These are phyloP conservation scores for Kalaharituber pfeilii DNA, from an alignment of 2,329 filamentous ascomycete genomes.

Conservation along the genomic window DNA sequence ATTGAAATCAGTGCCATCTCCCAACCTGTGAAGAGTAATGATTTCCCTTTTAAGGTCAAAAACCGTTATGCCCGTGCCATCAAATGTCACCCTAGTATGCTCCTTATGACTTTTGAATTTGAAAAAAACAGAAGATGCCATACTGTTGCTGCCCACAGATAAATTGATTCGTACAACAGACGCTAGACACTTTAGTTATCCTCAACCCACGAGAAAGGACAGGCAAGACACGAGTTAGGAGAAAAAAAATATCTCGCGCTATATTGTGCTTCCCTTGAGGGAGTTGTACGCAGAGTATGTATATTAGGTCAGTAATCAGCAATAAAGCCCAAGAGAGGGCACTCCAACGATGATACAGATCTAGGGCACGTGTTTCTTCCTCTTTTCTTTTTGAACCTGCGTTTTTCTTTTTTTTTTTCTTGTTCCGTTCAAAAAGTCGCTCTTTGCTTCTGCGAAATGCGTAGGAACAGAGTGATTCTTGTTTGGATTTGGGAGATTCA, in stretches of 20 bases:
- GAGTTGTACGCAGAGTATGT: slow-evolving; percentile 1
- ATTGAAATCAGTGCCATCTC: slow-evolving; percentile 92
- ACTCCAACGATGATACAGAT: slow-evolving; percentile 2
- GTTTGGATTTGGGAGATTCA: not conserved
- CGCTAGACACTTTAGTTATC: not conserved
- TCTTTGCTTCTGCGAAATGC: not conserved
- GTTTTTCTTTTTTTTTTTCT: not conserved
- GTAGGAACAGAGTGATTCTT: slow-evolving; percentile 1
- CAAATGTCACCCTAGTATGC: slow-evolving; percentile 82
- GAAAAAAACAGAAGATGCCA: slow-evolving; percentile 98
- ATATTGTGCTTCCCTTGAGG: slow-evolving; percentile 1
- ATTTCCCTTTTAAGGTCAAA: slow-evolving; percentile 99
- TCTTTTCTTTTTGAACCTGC: not conserved
- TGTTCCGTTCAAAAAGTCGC: not conserved
- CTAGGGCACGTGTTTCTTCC: not conserved
- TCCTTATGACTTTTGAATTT: slow-evolving; percentile 99
- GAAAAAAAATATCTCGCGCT: not conserved
- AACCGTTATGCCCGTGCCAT: slow-evolving; percentile 92
- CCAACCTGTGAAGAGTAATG: slow-evolving; percentile 80
- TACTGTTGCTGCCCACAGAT: slow-evolving; percentile 30
- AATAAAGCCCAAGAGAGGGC: not conserved
- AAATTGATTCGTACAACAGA: not conserved
- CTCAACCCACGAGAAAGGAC: slow-evolving; percentile 1
- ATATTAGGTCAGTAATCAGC: slow-evolving; percentile 2
- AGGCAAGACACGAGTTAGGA: slow-evolving; percentile 2